Evolutionary conservation across 768 basidiomycete species (phyloP).

Genomic region (Lactarius sp.): DNA sequence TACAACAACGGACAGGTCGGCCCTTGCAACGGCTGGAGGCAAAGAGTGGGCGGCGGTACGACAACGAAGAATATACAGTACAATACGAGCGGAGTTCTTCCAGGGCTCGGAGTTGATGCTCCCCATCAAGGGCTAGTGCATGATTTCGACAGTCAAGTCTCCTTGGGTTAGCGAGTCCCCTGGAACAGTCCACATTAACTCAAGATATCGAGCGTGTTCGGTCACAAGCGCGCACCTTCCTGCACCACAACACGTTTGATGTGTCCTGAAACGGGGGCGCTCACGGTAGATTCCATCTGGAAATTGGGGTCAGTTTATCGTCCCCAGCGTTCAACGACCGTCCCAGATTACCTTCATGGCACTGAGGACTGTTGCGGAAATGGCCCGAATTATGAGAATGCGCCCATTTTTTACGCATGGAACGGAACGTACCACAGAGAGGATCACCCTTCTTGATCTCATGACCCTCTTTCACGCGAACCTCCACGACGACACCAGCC

Average conservation of each 20-base stretch:
- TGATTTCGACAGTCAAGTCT: conserved; percentile 86
- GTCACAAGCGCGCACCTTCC: conserved; percentile 52
- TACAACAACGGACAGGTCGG: conserved; percentile 5
- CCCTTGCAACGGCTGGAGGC: neutral
- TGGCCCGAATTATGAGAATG: conserved; percentile 20
- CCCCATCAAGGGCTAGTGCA: conserved; percentile 41
- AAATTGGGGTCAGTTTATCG: conserved; percentile 26
- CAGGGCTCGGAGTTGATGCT: neutral
- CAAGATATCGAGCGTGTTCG: neutral
- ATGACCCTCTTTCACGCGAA: conserved; percentile 95
- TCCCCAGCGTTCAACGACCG: neutral
- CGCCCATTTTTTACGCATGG: conserved; percentile 5
- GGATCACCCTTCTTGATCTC: conserved; percentile 99
- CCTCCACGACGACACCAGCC: conserved; percentile 98
- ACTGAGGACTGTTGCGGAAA: conserved; percentile 61
- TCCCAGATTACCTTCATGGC: conserved; percentile 81
- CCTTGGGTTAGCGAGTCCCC: conserved; percentile 95
- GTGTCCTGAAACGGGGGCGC: conserved; percentile 94
- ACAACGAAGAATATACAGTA: conserved; percentile 1
- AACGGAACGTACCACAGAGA: conserved; percentile 63
- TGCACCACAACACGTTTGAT: conserved; percentile 89
- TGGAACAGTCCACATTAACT: conserved; percentile 31
- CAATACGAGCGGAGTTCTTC: neutral
- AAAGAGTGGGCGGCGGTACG: neutral
- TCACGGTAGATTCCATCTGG: conserved; percentile 97